These are phyloP conservation scores for Candida ponderosae DNA, from an alignment of 805 yeast genomes.

Conservation along the genomic window DNA sequence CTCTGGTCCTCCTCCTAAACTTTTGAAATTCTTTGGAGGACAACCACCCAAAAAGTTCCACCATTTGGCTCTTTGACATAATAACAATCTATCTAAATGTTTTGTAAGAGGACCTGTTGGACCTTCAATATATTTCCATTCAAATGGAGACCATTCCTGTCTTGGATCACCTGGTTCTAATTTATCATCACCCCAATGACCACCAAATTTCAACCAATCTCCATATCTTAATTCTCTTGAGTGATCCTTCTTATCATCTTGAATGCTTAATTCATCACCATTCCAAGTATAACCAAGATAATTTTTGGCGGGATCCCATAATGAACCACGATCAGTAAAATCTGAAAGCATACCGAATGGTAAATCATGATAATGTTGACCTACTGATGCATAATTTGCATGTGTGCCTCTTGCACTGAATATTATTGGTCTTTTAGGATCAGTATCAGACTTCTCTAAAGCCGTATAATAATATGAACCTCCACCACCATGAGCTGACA, in stretches of 20 bases:
- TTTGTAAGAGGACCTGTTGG: slow-evolving; percentile 87
- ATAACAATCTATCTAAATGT: slow-evolving; percentile 56
- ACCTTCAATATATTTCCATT: slow-evolving; percentile 87
- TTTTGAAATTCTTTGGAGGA: slow-evolving; percentile 62
- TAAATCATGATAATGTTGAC: slow-evolving; percentile 91
- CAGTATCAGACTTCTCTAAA: slow-evolving; percentile 39
- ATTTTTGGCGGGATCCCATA: slow-evolving; percentile 90
- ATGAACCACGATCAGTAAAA: slow-evolving; percentile 89
- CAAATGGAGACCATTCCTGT: slow-evolving; percentile 82
- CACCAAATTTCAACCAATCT: slow-evolving; percentile 71
- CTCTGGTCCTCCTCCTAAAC: slow-evolving; percentile 85
- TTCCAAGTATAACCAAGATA: slow-evolving; percentile 76
- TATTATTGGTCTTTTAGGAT: slow-evolving; percentile 53
- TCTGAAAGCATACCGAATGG: slow-evolving; percentile 89
- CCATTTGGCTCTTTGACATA: slow-evolving; percentile 87
- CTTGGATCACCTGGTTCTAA: slow-evolving; percentile 62
- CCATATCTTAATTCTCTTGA: slow-evolving; percentile 16
- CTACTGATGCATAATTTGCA: slow-evolving; percentile 93
- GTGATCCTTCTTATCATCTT: slow-evolving; percentile 17
- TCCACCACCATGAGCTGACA: slow-evolving; percentile 98
- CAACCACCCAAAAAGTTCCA: slow-evolving; percentile 87
- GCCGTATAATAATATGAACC: slow-evolving; percentile 77
- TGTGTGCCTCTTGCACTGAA: slow-evolving; percentile 95
- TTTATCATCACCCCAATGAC: slow-evolving; percentile 88
- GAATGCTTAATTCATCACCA: slow-evolving; percentile 36